phyloP scores from a whole-genome alignment of 2,329 filamentous ascomycete genomes.

The Septoria linicola region DNA sequence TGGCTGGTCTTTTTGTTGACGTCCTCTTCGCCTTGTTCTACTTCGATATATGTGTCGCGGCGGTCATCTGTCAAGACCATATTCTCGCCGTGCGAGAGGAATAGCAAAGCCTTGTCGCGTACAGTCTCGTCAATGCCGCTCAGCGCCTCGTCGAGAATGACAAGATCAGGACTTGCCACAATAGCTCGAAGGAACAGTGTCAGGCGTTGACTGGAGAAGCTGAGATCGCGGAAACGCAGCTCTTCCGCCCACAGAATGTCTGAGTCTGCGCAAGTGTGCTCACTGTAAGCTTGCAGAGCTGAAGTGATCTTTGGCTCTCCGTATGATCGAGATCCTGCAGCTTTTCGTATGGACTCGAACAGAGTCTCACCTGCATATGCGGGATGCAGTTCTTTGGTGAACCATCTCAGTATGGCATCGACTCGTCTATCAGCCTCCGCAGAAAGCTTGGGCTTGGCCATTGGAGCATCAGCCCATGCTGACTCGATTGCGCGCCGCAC shows the following conservation, averaged over 20 bases:
- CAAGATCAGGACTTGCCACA: constrained; percentile 47
- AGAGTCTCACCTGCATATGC: constrained; percentile 17
- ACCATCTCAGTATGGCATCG: constrained; percentile 71
- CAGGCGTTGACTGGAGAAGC: constrained; percentile 80
- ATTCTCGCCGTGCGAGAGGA: constrained; percentile 58
- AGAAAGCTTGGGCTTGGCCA: constrained; percentile 65
- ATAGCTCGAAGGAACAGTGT: constrained; percentile 69
- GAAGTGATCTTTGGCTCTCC: neutral
- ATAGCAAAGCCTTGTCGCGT: constrained; percentile 82
- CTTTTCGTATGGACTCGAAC: constrained; percentile 14
- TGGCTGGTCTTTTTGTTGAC: constrained; percentile 21
- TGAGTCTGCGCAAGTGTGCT: constrained; percentile 25
- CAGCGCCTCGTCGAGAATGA: constrained; percentile 54
- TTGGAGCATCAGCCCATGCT: constrained; percentile 87
- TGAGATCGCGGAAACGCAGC: constrained; percentile 68
- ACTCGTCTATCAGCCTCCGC: constrained; percentile 59
- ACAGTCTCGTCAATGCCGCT: constrained; percentile 56
- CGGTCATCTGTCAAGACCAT: constrained; percentile 4
- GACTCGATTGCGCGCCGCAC: constrained; percentile 75
- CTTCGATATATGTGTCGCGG: neutral
- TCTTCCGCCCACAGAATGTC: constrained; percentile 64
- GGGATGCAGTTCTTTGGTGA: constrained; percentile 73
- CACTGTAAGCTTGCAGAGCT: constrained; percentile 15
- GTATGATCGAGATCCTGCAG: neutral
- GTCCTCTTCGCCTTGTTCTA: neutral